Evolutionary conservation across 78 protist species (phyloP), one percentile per base, ranked within the genome.

Genomic region (Dictyostelium purpureum): DNA sequence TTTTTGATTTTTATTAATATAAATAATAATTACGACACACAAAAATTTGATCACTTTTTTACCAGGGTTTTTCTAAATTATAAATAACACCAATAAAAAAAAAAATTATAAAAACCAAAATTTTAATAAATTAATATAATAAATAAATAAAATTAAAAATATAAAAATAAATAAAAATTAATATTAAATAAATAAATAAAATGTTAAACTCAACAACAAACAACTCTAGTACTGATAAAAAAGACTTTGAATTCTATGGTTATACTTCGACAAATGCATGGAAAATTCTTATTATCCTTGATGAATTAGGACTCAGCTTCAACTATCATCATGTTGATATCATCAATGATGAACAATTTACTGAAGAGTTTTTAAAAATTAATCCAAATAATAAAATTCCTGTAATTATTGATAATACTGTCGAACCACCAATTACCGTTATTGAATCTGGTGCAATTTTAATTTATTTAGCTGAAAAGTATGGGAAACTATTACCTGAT

Each of bases 311-410:
- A 5, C 19, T 69, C 2, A 26, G n/a, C 2, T 56, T 21, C 14
- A 51, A 56, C 14, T 19, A 56, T 10, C 31, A 79, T 54, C 7
- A 47, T 31, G 70, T 79, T 59, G 42, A 93, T 82, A 90, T 96
- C 10, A 2, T 4, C 28, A 33, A 31, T 6, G 96, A 94, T 10
- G 96, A 87, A 35, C 96, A 97, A 70, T 94, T 94, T 59, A 71
- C 21, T 10, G 6, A 63, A 4, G 97, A 80, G 0, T 97, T 94
- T 71, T 26, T 66, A n/a, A 69, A 59, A 70, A 16, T 89, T 38
- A 95, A 88, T 70, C 98, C 97, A 26, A 96, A 96, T 80, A 43
- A 71, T 3, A 91, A 95, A 59, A 94, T 97, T 12, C 98, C 98
- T 2, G 82, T 85, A 7, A 28, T 96, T 42, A 52, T 92, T n/a